These are phyloP conservation scores for Aspergillus calidoustus DNA, from an alignment of 2,329 filamentous ascomycete species.

Conservation along the genomic window DNA sequence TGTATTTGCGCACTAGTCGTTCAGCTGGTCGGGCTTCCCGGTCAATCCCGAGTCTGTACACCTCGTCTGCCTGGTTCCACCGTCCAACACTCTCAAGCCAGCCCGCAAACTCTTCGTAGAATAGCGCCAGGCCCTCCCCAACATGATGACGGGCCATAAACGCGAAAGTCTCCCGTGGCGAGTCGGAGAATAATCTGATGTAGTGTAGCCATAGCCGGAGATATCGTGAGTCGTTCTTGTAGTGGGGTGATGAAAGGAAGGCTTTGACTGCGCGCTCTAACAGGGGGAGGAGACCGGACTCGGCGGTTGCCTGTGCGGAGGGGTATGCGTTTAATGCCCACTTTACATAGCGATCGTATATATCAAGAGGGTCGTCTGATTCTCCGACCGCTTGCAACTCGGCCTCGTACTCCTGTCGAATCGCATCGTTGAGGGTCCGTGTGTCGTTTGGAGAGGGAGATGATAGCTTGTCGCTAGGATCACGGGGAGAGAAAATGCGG, in stretches of 20 bases:
- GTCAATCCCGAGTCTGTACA: conserved; percentile 88
- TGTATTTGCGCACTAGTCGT: conserved; percentile 84
- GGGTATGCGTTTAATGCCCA: conserved; percentile 97
- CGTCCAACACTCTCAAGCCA: conserved; percentile 86
- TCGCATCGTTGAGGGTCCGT: conserved; percentile 75
- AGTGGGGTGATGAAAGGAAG: conserved; percentile 82
- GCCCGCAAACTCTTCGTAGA: conserved; percentile 94
- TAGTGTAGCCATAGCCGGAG: conserved; percentile 93
- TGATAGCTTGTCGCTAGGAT: conserved; percentile 55
- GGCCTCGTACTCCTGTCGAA: conserved; percentile 81
- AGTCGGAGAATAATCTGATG: conserved; percentile 87
- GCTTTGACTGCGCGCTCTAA: conserved; percentile 91
- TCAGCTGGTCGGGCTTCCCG: conserved; percentile 82
- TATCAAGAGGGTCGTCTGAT: conserved; percentile 90
- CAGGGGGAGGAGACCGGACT: conserved; percentile 86
- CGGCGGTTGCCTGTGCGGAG: conserved; percentile 85
- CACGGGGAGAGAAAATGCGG: conserved; percentile 65
- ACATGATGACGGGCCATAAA: conserved; percentile 88
- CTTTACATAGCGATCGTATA: conserved; percentile 95
- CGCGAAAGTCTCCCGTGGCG: conserved; percentile 89
- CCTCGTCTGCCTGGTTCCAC: conserved; percentile 91
- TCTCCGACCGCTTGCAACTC: conserved; percentile 80
- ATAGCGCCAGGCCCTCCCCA: conserved; percentile 84
- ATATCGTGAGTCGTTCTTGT: conserved; percentile 94
- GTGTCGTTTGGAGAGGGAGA: conserved; percentile 73